Evolutionary conservation across 179 eudicot species (phyloP).

Genomic region (Amaranthus tricolor): DNA sequence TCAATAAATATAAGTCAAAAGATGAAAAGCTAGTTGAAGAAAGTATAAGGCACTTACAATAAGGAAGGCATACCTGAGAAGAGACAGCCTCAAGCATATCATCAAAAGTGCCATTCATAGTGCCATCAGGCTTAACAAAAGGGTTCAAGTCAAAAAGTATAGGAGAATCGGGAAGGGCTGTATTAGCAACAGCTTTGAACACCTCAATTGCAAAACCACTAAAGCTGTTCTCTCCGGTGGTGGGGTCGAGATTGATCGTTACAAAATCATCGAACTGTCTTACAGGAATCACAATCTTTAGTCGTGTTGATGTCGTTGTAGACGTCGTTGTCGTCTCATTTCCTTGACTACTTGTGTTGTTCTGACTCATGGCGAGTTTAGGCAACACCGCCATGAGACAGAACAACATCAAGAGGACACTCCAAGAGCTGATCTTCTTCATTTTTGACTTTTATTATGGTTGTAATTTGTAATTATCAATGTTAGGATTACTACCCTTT

Average conservation of each 20-base stretch:
- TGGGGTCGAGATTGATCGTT: background rate
- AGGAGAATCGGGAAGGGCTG: background rate
- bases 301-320: background rate
- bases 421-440: no score
- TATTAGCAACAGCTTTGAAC: constrained; percentile 14
- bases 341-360: background rate
- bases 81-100: constrained; percentile 21
- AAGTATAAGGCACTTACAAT: background rate
- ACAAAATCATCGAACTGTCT: constrained; percentile 20
- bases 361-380: background rate
- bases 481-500: no score
- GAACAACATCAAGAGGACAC: background rate
- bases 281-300: constrained; percentile 19
- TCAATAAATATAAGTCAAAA: background rate
- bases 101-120: constrained; percentile 28
- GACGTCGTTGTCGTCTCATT: constrained; percentile 2
- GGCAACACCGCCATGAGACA: background rate
- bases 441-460: no score
- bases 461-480: no score
- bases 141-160: constrained; percentile 2
- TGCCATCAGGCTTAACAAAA: constrained; percentile 21
- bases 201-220: constrained; percentile 23
- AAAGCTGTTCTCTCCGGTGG: constrained; percentile 4
- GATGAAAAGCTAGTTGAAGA: background rate
- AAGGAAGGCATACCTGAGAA: constrained; percentile 9